Base-by-base conservation (phyloP, 1,284 basidiomycete genomes). In the Apiotrichum laibachii region DNA sequence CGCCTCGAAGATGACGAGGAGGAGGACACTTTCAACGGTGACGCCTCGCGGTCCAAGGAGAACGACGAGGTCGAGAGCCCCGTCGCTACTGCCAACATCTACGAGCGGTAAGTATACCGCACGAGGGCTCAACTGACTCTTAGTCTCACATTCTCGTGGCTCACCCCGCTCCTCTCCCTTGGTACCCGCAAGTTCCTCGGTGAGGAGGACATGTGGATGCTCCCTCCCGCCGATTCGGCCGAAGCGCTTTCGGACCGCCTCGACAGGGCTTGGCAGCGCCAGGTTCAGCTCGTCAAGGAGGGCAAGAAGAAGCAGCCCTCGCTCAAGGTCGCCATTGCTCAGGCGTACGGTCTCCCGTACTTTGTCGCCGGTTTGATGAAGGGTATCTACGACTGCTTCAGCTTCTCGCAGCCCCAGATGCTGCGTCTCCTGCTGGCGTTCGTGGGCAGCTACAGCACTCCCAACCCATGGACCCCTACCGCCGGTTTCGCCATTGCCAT, bases 321-420 rank as follows among this genome's bases (percentile, higher is more conserved):
- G 0, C 78, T 96, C 4, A 88, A 87, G 82, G 80, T 83, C 6
- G 85, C 92, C 0, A 81, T 96, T 16, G 85, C 85, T 59, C 70
- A 83, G 5, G 84, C 92, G 0, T 98, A 90, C 68, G 94, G 94
- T 0, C 80, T 83, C 0, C 87, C 89, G 0, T 96, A 89, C 70
- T 75, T 85, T 2, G 69, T 85, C 21, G 93, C 92, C 0, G 81
- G 81, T 40, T 82, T 81, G 0, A 79, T 92, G 54, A 94, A 96
- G 79, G 66, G 89, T 15, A 50, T 84, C 0, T 91, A 94, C 75
- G 94, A 98, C 73, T 78, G 80, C 46, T 79, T 95, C 15, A 85
- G 85, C 0, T 98, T 98, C 77, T 75, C 87, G 3, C 94, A 97
- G 73, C 95, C 95, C 0, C 89, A 96, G 73, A 81, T 98, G 1